phyloP scores from a whole-genome alignment of 2,329 filamentous ascomycete genomes.

The Aspergillus caelatus region DNA sequence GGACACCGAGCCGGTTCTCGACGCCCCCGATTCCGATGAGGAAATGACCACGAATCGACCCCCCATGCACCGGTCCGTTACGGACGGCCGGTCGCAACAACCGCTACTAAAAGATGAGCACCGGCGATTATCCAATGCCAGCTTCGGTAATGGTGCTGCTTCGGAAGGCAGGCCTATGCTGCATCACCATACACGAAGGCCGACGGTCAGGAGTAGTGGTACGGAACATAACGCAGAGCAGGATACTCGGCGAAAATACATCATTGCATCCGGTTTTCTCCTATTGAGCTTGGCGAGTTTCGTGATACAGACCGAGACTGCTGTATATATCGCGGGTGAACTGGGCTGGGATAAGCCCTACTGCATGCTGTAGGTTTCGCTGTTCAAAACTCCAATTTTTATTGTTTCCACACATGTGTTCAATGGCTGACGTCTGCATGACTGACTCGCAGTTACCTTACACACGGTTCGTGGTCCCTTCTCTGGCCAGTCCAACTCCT shows the following conservation, averaged over 20 bases:
- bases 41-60: conserved; percentile 51
- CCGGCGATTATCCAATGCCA: conserved; percentile 37
- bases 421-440: background rate
- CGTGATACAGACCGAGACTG: conserved; percentile 92
- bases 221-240: conserved; percentile 65
- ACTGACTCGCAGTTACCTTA: conserved; percentile 65
- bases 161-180: conserved; percentile 40
- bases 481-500: conserved; percentile 85
- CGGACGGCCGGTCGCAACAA: conserved; percentile 53
- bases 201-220: conserved; percentile 76
- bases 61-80: conserved; percentile 47
- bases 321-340: conserved; percentile 90
- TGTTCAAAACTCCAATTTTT: background rate
- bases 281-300: conserved; percentile 83
- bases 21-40: conserved; percentile 45
- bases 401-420: too few species aligned
- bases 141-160: conserved; percentile 31
- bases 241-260: conserved; percentile 79
- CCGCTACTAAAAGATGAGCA: conserved; percentile 57
- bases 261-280: conserved; percentile 82
- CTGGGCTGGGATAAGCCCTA: conserved; percentile 98
- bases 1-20: conserved; percentile 39
- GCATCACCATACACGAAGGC: conserved; percentile 56
- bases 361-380: conserved; percentile 79
- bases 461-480: conserved; percentile 89